Evolutionary conservation across 169 alveolate species (phyloP).

Genomic region (Plasmodium gonderi): DNA sequence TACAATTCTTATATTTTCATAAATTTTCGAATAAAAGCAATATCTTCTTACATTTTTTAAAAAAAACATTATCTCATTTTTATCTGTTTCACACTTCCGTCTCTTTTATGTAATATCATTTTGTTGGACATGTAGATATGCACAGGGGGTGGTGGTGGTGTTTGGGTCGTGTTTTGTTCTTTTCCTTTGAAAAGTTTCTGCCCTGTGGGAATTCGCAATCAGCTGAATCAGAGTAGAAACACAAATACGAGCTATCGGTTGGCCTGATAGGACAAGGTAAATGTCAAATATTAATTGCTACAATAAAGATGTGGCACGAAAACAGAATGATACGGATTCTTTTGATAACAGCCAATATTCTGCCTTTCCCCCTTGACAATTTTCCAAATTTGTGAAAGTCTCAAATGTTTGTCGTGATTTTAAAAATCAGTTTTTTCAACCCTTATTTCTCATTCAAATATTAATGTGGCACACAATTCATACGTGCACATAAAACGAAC

Average conservation of each 20-base stretch:
- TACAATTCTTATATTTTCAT: conserved; percentile 60
- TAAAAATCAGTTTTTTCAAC: neutral
- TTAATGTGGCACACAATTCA: neutral
- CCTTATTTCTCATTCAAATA: neutral
- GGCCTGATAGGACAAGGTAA: neutral
- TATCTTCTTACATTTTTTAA: conserved; percentile 32
- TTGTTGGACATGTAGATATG: neutral
- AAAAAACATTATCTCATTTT: conserved; percentile 32
- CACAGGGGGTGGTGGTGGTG: neutral
- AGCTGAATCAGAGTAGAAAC: too few species aligned
- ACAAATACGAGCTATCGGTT: too few species aligned
- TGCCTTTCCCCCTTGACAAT: neutral
- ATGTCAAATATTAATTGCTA: neutral
- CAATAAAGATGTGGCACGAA: too few species aligned
- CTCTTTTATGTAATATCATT: neutral
- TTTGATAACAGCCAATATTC: neutral
- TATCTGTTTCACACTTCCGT: neutral
- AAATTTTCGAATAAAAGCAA: conserved; percentile 59
- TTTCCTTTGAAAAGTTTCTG: neutral
- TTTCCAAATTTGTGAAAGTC: neutral
- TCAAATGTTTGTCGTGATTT: neutral
- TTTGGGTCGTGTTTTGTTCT: neutral
- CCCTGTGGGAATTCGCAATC: too few species aligned
- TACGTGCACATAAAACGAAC: neutral
- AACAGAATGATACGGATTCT: too few species aligned